Evolutionary conservation across 805 yeast genomes (phyloP), one percentile per base, ranked within the genome.

Genomic region (Ogataea naganishii): DNA sequence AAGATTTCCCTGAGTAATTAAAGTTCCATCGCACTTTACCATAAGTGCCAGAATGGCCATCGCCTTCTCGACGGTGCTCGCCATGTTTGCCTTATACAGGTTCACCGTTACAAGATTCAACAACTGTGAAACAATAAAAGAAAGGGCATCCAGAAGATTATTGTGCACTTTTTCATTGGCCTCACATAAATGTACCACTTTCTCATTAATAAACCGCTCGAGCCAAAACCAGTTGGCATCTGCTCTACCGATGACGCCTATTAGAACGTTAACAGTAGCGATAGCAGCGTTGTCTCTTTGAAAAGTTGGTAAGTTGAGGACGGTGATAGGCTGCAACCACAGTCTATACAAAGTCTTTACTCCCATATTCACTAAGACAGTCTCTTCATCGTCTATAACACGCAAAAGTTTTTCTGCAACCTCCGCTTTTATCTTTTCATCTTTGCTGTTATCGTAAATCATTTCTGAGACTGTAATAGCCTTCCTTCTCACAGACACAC

Each of bases 331-430:
- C 2, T 35, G 24, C 23, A 69, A 60, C 61, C 71, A 59, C 13
- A 60, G 33, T 1, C 58, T 58, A 1, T 57, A 23, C 16, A 77
- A 37, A 3, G 53, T 40, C 14, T 34, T 29, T 26, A 52, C 58
- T 0, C 77, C 65, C 6, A 58, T 38, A 1, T 67, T 72, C 7
- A 62, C 53, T 1, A 75, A 58, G 1, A 56, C 35, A 21, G 70
- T 75, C 39, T 85, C 94, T 37, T 79, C 88, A 47, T 83, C 95
- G 31, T 80, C 80, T 1, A 74, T 36, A 34, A 77, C 58, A 36
- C 58, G 53, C 6, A 84, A 44, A 4, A 83, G 52, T 27, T 60
- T 65, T n/a, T 70, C 68, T 3, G 72, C 51, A 3, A 78, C 64
- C 24, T 49, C 58, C 0, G 60, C 52, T 36, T 62, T 66, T 26